phyloP scores from a whole-genome alignment of 108 stramenopile species.

The Nitzschia sp. region DNA sequence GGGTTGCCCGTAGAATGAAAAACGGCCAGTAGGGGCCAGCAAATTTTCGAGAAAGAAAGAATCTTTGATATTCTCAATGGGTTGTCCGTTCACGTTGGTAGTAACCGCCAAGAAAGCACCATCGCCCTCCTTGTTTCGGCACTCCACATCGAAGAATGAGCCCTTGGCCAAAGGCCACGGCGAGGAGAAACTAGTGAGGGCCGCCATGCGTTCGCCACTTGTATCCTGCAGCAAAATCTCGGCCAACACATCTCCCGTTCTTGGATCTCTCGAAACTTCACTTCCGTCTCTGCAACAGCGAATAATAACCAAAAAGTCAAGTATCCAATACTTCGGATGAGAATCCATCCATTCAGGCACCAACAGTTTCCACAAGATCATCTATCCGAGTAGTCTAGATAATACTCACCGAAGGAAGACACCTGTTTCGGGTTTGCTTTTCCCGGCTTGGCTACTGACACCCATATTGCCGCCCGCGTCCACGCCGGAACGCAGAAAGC shows the following conservation, averaged over 20 bases:
- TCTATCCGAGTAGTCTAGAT: too few relatives aligned
- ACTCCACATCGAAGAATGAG: conserved; percentile 63
- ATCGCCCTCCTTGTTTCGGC: conserved; percentile 59
- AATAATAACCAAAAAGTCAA: neutral
- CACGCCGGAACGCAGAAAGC: conserved; percentile 65
- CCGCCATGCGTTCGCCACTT: conserved; percentile 36
- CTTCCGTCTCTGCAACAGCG: conserved; percentile 47
- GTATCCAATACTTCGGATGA: neutral
- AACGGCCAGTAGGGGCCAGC: conserved; percentile 57
- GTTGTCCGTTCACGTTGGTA: conserved; percentile 13
- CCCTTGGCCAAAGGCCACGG: conserved; percentile 64
- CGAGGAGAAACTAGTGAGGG: conserved; percentile 42
- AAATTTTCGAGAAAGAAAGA: conserved; percentile 56
- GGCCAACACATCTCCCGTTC: conserved; percentile 49
- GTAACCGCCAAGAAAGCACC: conserved; percentile 58
- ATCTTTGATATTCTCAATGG: conserved; percentile 39
- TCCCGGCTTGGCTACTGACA: conserved; percentile 65
- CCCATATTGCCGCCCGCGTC: conserved; percentile 64
- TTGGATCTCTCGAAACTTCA: conserved; percentile 48
- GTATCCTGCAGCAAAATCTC: conserved; percentile 51
- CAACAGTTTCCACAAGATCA: neutral
- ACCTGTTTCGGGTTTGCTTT: conserved; percentile 60
- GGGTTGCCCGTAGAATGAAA: conserved; percentile 68
- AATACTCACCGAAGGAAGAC: conserved; percentile 38
- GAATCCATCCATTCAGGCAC: neutral